Conservation (phyloP, 768 basidiomycete species). For the Calocybe gangraenosa region DNA sequence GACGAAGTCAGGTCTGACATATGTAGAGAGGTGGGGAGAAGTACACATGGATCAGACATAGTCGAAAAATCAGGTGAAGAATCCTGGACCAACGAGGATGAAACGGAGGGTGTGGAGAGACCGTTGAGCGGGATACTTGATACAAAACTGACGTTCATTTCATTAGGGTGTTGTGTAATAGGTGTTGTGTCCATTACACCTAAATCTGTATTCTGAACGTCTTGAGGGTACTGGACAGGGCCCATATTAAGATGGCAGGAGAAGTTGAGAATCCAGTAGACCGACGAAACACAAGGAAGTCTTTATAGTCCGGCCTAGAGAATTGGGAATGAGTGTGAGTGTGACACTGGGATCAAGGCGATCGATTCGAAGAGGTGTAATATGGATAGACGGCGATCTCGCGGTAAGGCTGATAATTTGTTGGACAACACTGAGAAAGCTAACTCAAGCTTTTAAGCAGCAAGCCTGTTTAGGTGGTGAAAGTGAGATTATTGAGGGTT, state of each 20-base stretch:
- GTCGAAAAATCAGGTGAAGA: constrained; percentile 29
- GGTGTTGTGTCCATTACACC: constrained; percentile 34
- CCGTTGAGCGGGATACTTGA: constrained; percentile 14
- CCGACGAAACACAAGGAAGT: constrained; percentile 5
- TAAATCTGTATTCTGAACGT: constrained; percentile 22
- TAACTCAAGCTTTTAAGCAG: too few relatives aligned
- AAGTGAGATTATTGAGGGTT: not conserved
- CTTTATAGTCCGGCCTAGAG: constrained; percentile 11
- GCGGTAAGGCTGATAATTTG: constrained; percentile 13
- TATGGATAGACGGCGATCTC: constrained; percentile 15
- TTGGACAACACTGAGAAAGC: too few relatives aligned
- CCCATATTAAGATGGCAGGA: constrained; percentile 18
- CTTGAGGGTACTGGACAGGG: constrained; percentile 28
- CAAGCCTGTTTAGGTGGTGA: too few relatives aligned
- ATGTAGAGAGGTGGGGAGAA: constrained; percentile 30
- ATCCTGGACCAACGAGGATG: constrained; percentile 27
- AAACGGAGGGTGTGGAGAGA: constrained; percentile 18
- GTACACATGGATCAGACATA: constrained; percentile 21
- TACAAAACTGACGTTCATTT: constrained; percentile 21
- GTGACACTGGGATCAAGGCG: constrained; percentile 18
- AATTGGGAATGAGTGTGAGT: constrained; percentile 11
- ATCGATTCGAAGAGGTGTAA: constrained; percentile 20
- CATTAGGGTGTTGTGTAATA: constrained; percentile 23
- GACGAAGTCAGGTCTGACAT: constrained; percentile 30
- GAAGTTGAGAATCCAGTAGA: constrained; percentile 5